Evolutionary conservation across 306 rosid genomes (phyloP), one percentile per base, ranked within the genome.

Genomic region (Alnus rubra): DNA sequence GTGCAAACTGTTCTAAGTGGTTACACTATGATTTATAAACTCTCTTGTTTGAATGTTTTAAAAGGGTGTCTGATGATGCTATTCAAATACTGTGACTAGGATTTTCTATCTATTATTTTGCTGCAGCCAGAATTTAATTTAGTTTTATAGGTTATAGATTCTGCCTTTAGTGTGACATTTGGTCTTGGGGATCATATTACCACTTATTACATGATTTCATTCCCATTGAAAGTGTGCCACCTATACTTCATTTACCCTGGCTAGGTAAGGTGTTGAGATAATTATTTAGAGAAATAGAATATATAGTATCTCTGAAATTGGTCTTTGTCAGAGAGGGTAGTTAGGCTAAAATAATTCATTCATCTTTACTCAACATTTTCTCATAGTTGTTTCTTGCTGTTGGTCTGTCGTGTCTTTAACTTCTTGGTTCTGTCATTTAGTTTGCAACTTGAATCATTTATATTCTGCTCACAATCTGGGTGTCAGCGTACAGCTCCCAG

Each of bases 41-140:
- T 83, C 67, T 56, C 55, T 75, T 59, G 47, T 74, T 77, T 73
- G 64, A n/a, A 75, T 74, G 69, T 76, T 73, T 37, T 45, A 50
- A 45, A 67, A 47, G 59, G 18, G 28, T 35, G 48, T 54, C 63
- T 16, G 19, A 23, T 64, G 75, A 31, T 64, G 39, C 48, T 75
- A n/a, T 69, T 62, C 55, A 74, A 47, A 72, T 49, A 71, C 55
- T 35, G 44, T 58, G 42, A 70, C 1, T 51, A 42, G 55, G 76
- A 47, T 44, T 35, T 55, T 44, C 39, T 42, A 69, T 69, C 31
- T 81, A n/a, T 19, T 42, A 68, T 39, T 42, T 59, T 59, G 33
- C 72, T 68, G 72, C 72, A 18, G 72, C 15, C 52, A 68, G 14
- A 42, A 13, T 39, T 9, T n/a, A 18, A 18, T 42, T 9, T 14